phyloP scores from a whole-genome alignment of 116 monocot genomes.

The Iris pallida region DNA sequence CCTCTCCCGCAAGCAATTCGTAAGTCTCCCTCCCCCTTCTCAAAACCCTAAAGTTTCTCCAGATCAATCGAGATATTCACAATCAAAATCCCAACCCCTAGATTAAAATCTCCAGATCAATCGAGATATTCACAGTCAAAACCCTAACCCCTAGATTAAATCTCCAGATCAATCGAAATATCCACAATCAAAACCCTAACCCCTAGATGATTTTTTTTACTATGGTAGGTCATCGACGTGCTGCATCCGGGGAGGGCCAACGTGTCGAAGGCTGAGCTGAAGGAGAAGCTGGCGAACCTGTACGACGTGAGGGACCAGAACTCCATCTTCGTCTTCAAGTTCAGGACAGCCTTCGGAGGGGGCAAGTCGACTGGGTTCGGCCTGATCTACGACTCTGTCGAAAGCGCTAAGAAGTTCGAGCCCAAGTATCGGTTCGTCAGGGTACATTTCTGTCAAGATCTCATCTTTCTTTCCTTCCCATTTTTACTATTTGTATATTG shows the following conservation, averaged over 20 bases:
- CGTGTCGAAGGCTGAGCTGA: constrained; percentile 64
- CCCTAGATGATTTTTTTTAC: neutral
- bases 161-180: too few relatives aligned
- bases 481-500: too few relatives aligned
- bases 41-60: neutral
- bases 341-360: constrained; percentile 51
- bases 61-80: too few relatives aligned
- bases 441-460: constrained; percentile 20
- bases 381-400: constrained; percentile 36
- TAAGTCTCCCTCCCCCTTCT: constrained; percentile 1
- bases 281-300: constrained; percentile 45
- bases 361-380: constrained; percentile 38
- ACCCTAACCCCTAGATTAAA: too few relatives aligned
- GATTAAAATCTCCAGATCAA: too few relatives aligned
- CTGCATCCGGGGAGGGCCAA: constrained; percentile 56
- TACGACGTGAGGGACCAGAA: constrained; percentile 60
- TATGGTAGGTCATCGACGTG: constrained; percentile 49
- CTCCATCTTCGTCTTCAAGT: constrained; percentile 67
- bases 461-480: too few relatives aligned
- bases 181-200: too few relatives aligned
- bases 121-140: too few relatives aligned
- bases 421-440: constrained; percentile 43
- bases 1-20: constrained; percentile 50
- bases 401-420: too few relatives aligned
- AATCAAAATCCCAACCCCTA: too few relatives aligned